Base-by-base conservation (phyloP, 2,329 filamentous ascomycete species). In the Penicillium oxalicum region DNA sequence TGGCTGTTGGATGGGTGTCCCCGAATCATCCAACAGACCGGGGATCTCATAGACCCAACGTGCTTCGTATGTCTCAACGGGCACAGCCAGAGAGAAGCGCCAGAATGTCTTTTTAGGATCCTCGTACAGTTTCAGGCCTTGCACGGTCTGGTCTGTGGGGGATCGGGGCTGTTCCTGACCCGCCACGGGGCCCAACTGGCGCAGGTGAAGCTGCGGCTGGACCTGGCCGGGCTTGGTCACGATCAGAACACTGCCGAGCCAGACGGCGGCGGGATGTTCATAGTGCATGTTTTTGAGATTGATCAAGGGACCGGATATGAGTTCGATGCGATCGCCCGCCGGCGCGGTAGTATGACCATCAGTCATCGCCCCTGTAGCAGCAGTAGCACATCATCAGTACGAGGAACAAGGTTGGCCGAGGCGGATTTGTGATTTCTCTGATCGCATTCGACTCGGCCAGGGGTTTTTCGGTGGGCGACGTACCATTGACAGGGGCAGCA, bases 231-330 rank as follows among this genome's bases (percentile, higher is more conserved):
- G 86, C 44, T 79, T 83, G 12, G 85, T 87, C 45, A 96, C 89
- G 43, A 96, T 74, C 59, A 96, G 73, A 6, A 95, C 87, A 66
- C 89, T 95, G 49, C 91, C 91, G 60, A 87, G 76, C 91, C 91
- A 97, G 40, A 62, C 59, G 9, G 67, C 57, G 1, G 63, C 55
- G 26, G 61, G 52, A 9, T 66, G 56, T 7, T 11, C 29, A 41
- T 66, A 59, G 47, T 66, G 61, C 74, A 75, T 66, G 70, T 69
- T 63, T 69, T 76, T 62, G 65, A 74, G 70, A 54, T 76, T 75
- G 54, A 76, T 63, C 25, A 76, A 61, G 62, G 80, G 68, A 58
- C 74, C 66, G 66, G 73, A 70, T 32, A 75, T 60, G 44, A 75
- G 65, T 48, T 74, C 66, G 48, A 76, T 56, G 37, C 61, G 60